Conservation (phyloP, 441 rosid species). For the Melastoma candidum region DNA sequence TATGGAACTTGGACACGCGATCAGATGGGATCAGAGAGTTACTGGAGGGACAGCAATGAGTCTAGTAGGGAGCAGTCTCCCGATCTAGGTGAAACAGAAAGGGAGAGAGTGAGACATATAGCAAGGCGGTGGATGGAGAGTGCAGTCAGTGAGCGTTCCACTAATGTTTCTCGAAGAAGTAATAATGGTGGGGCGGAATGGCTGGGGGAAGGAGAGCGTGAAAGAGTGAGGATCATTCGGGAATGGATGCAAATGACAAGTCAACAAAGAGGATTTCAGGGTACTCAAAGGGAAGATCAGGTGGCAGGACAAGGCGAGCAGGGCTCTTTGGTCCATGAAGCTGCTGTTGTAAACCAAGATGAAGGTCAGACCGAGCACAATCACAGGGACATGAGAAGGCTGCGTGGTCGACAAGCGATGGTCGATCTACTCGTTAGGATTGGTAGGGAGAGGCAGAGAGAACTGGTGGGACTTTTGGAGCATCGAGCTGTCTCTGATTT, state of each 20-base stretch:
- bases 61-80: conserved; percentile 92
- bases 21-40: conserved; percentile 39
- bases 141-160: conserved; percentile 57
- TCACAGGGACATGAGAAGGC: conserved; percentile 64
- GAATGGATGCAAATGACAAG: conserved; percentile 84
- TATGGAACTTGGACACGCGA: conserved; percentile 65
- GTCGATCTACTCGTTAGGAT: conserved; percentile 74
- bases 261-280: conserved; percentile 70
- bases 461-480: conserved; percentile 80
- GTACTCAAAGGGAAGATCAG: conserved; percentile 54
- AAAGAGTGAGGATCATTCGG: conserved; percentile 91
- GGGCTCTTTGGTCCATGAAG: conserved; percentile 46
- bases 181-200: conserved; percentile 69
- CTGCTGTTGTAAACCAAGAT: conserved; percentile 41
- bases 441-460: conserved; percentile 86
- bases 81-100: conserved; percentile 80
- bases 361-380: conserved; percentile 65
- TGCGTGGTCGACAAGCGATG: conserved; percentile 90
- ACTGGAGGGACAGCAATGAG: conserved; percentile 32
- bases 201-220: conserved; percentile 96
- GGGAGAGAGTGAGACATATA: conserved; percentile 90
- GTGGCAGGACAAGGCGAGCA: conserved; percentile 34
- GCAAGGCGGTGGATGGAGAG: conserved; percentile 91
- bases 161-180: conserved; percentile 47
- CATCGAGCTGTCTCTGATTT: conserved; percentile 94